Evolutionary conservation across 257 asterid genomes (phyloP), one percentile per base, ranked within the genome.

Genomic region (Solanum peruvianum): DNA sequence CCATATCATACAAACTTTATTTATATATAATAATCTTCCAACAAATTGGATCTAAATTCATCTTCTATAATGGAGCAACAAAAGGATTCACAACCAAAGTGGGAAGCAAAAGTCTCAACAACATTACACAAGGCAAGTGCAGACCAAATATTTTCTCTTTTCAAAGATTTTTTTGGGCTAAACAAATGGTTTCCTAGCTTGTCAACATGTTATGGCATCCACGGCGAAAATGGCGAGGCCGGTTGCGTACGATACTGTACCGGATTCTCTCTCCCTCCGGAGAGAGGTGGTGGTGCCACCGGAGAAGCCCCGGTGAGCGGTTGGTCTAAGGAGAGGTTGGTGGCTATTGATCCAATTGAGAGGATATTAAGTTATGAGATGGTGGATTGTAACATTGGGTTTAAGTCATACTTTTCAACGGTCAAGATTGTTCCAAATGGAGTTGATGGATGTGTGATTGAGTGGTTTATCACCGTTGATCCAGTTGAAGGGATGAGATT

Each of bases 101-200:
- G 98, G 98, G 89, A 92, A 85, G 92, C 89, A 69, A 93, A 75
- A 47, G 90, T 93, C 0, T 88, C 93, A 78, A 88, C 93, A n/a
- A 90, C 13, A 45, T 89, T 94, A 39, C 69, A 87, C 72, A 91
- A 89, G n/a, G 95, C 94, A 49, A 87, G 42, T 7, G 86, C 94
- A 10, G 88, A 90, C 75, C 95, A 93, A 89, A 92, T 96, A 67
- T 94, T 97, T 98, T 92, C 92, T 12, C 87, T 93, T 29, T 86
- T 93, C 23, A 47, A 86, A 44, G 96, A 94, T 84, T 94, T 96
- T 83, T 96, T 96, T 58, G 95, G 98, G 66, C 90, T 95, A 4
- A 86, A 90, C 90, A 92, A 92, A 89, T 95, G 96, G 93, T 96
- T 94, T 62, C 93, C 95, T 41, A 91, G 93, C 89, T 98, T 94